Conservation (phyloP, 805 yeast genomes). For the Diddensiella caesifluorescens region DNA sequence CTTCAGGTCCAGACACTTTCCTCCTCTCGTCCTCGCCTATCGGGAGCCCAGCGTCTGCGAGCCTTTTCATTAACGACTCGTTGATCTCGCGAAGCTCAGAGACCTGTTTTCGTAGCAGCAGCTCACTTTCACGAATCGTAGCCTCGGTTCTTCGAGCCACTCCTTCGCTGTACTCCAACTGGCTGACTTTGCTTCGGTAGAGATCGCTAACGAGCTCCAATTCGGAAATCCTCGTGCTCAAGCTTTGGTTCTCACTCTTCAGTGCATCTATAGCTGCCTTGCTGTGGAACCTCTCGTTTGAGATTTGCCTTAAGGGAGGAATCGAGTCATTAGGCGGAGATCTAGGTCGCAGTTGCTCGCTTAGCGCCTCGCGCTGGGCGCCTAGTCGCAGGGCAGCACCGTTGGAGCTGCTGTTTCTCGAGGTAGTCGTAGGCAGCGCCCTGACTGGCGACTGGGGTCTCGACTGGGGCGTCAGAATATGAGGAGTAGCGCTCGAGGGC, state of each 20-base stretch:
- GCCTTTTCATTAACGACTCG: background rate
- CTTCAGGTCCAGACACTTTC: background rate
- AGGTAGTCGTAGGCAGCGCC: conserved; percentile 3
- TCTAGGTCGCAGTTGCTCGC: conserved; percentile 20
- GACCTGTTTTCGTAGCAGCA: conserved; percentile 16
- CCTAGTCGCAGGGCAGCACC: conserved; percentile 5
- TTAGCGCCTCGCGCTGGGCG: conserved; percentile 15
- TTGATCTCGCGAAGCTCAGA: conserved; percentile 15
- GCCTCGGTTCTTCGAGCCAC: conserved; percentile 28
- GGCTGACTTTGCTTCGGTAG: conserved; percentile 75
- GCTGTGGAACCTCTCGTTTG: conserved; percentile 1
- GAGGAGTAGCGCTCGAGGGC: conserved; percentile 6
- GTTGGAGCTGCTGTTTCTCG: background rate
- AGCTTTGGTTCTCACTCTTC: conserved; percentile 11
- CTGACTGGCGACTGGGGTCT: conserved; percentile 22
- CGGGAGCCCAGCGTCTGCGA: conserved; percentile 1
- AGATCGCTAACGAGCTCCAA: conserved; percentile 86
- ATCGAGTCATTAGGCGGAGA: conserved; percentile 18
- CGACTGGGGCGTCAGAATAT: conserved; percentile 24
- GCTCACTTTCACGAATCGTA: conserved; percentile 18
- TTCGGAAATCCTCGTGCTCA: conserved; percentile 80
- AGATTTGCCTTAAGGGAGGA: conserved; percentile 14
- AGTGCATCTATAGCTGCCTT: conserved; percentile 6
- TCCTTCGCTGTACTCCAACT: conserved; percentile 55
- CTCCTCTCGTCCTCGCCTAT: conserved; percentile 4